Percentiles rank a stretch among this genome's conserved stretches.
phyloP scores from a whole-genome alignment of 257 asterid species.

The Nicotiana tomentosiformis region DNA sequence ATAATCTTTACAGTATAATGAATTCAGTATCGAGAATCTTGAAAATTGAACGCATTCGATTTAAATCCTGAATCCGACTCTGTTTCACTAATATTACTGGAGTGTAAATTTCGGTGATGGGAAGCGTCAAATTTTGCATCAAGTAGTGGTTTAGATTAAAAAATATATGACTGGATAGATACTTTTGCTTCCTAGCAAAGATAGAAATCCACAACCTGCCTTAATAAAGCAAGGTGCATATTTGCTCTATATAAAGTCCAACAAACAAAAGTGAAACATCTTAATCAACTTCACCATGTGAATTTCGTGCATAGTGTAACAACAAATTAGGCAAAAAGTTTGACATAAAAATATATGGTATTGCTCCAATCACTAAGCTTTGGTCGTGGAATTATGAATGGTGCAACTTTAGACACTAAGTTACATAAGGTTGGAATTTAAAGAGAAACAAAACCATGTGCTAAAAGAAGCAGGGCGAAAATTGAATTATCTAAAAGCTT shows the following conservation, averaged over 20 bases:
- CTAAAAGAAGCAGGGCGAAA: background rate
- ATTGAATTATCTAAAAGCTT: background rate
- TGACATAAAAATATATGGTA: background rate
- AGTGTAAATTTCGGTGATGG: too few relatives aligned
- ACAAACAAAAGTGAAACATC: slow-evolving; percentile 8
- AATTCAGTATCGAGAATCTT: too few relatives aligned
- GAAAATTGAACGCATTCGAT: too few relatives aligned
- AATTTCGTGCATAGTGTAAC: background rate
- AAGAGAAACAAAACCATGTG: background rate
- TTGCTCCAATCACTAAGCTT: background rate
- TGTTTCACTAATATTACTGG: too few relatives aligned
- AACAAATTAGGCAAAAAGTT: background rate
- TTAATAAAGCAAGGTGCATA: slow-evolving; percentile 7
- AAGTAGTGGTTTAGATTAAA: too few relatives aligned
- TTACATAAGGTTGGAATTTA: background rate
- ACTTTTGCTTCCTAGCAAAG: slow-evolving; percentile 8
- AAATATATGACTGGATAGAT: background rate
- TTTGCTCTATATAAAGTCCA: background rate
- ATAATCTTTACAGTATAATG: too few relatives aligned
- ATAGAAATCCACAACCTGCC: slow-evolving; percentile 11
- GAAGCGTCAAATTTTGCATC: too few relatives aligned
- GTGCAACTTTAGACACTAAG: background rate
- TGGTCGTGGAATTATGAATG: background rate
- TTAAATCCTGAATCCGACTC: too few relatives aligned
- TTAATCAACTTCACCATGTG: slow-evolving; percentile 5